phyloP scores from a whole-genome alignment of 352 stramenopile genomes.

The Peronospora belbahrii region DNA sequence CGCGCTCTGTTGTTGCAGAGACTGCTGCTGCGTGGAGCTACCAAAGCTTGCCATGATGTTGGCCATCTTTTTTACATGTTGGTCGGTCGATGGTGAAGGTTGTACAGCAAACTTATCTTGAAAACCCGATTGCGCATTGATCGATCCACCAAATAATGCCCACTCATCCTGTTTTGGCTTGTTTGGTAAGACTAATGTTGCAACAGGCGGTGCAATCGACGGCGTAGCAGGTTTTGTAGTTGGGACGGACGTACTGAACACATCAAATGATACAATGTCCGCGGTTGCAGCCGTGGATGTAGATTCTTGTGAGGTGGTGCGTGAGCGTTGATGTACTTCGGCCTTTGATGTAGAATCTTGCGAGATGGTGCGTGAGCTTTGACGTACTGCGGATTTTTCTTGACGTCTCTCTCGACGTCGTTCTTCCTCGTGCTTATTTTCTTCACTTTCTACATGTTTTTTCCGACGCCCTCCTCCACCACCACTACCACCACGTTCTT shows the following conservation, averaged over 20 bases:
- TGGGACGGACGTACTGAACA: slow-evolving; percentile 38
- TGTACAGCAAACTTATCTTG: slow-evolving; percentile 42
- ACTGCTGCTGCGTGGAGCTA: slow-evolving; percentile 10
- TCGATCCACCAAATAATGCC: slow-evolving; percentile 61
- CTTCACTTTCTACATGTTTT: slow-evolving; percentile 37
- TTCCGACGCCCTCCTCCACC: slow-evolving; percentile 27
- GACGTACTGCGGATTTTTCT: slow-evolving; percentile 12
- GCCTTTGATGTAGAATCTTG: slow-evolving; percentile 32
- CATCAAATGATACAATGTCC: slow-evolving; percentile 72
- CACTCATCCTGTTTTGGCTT: slow-evolving; percentile 56
- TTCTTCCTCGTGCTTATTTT: slow-evolving; percentile 37
- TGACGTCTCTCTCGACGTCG: background rate
- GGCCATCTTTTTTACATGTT: slow-evolving; percentile 70
- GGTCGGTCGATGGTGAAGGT: slow-evolving; percentile 29
- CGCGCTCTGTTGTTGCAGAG: slow-evolving; percentile 22
- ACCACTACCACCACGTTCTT: no score
- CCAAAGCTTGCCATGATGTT: slow-evolving; percentile 87
- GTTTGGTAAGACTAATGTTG: background rate
- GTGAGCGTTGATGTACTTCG: slow-evolving; percentile 18
- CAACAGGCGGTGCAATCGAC: background rate
- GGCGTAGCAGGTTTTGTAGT: slow-evolving; percentile 7
- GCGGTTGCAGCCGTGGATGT: slow-evolving; percentile 20
- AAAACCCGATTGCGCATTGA: slow-evolving; percentile 21
- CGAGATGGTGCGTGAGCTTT: slow-evolving; percentile 29
- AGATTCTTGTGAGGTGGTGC: slow-evolving; percentile 35